Evolutionary conservation across 805 yeast genomes (phyloP).

Genomic region (Kregervanrija fluxuum): DNA sequence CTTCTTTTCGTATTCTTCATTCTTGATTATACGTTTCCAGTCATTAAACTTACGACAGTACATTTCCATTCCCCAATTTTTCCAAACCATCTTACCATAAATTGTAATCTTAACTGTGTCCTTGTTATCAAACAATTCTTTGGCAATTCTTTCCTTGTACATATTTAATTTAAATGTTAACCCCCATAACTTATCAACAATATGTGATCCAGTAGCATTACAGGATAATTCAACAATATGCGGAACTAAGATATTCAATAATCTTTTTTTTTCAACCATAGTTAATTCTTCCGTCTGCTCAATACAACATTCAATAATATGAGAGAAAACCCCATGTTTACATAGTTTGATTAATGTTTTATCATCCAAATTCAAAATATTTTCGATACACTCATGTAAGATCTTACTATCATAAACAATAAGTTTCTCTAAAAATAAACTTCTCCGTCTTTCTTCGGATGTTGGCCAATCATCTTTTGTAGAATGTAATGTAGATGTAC

Average conservation of each 20-base stretch:
- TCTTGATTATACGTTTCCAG: slow-evolving; percentile 67
- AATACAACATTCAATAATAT: slow-evolving; percentile 68
- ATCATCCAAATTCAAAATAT: slow-evolving; percentile 51
- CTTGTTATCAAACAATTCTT: slow-evolving; percentile 49
- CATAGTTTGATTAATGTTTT: slow-evolving; percentile 68
- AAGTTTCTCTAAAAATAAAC: slow-evolving; percentile 66
- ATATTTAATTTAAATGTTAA: slow-evolving; percentile 72
- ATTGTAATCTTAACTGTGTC: slow-evolving; percentile 73
- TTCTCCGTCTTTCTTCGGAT: slow-evolving; percentile 76
- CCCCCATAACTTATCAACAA: slow-evolving; percentile 77
- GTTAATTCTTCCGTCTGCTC: slow-evolving; percentile 36
- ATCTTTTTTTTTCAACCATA: slow-evolving; percentile 47
- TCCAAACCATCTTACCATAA: slow-evolving; percentile 92
- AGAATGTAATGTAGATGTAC: slow-evolving; percentile 71
- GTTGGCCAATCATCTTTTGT: slow-evolving; percentile 89
- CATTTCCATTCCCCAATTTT: slow-evolving; percentile 86
- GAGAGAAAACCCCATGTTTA: slow-evolving; percentile 85
- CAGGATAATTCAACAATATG: slow-evolving; percentile 58
- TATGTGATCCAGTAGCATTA: slow-evolving; percentile 86
- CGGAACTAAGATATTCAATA: slow-evolving; percentile 52
- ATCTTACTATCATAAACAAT: slow-evolving; percentile 61
- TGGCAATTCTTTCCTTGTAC: slow-evolving; percentile 82
- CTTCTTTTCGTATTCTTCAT: slow-evolving; percentile 24
- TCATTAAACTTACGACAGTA: slow-evolving; percentile 67
- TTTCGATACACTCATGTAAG: slow-evolving; percentile 49